Base-by-base conservation (phyloP, 805 yeast genomes). In the Yarrowia hollandica region DNA sequence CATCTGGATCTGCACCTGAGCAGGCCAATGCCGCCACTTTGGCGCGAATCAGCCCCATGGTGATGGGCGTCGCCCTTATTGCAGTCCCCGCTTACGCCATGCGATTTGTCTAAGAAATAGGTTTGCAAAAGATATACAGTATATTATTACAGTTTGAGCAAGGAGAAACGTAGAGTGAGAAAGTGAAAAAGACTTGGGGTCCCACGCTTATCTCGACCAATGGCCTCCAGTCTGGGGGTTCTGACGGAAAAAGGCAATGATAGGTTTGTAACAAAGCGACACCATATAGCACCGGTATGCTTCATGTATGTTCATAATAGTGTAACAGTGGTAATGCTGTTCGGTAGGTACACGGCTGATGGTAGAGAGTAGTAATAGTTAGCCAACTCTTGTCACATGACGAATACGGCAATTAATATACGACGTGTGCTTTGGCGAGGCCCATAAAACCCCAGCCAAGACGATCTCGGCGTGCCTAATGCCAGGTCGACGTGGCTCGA, bases 41-140 rank as follows among this genome's bases (percentile, higher is more conserved):
- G 25, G 52, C 52, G 52, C 52, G 52, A 28, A 28, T 44, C 52
- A 44, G 52, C 52, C 52, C 52, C 52, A 44, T 44, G 35, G 35
- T 44, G 25, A 44, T 44, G 52, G 52, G 48, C 48, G 48, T 25
- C 11, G 21, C 18, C 33, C 35, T 44, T 14, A 25, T 44, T 33
- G 52, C 35, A 2, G 26, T 30, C 35, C 52, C 52, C 52, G 52
- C 52, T 28, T 19, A 7, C 18, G 35, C 23, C 23, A 14, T 28
- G 48, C 30, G 25, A 23, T 41, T 41, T 25, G 48, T 18, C 22
- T 25, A 41, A n/a, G n/a, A n/a, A 26, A 25, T 41, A 41, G 28
- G 52, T 44, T 44, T 18, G 16, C 15, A 28, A 42, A 41, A 16
- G 31, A 23, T 15, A 7, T 25, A 25, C 10, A 25, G 28, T 25